Percentiles rank a stretch among this genome's conserved stretches.
Conservation (phyloP, 2,329 filamentous ascomycete species). For the Aspergillus ruber region DNA sequence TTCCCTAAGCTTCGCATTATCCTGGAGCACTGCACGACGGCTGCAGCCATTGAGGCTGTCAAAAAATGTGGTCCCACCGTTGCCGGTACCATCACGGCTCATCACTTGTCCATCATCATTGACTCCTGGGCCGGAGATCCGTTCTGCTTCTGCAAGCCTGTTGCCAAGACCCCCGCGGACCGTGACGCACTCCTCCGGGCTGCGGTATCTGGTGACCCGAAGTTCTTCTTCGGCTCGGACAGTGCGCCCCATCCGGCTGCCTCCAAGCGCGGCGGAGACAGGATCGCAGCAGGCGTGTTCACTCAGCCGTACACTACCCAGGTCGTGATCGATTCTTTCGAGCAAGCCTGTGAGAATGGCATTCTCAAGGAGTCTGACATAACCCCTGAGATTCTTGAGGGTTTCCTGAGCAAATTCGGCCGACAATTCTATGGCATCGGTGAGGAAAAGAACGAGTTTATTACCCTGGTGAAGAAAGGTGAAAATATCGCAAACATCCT, state of each 20-base stretch:
- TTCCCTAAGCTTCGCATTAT: constrained; percentile 59
- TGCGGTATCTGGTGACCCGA: constrained; percentile 48
- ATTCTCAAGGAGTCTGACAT: constrained; percentile 50
- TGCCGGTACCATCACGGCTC: constrained; percentile 65
- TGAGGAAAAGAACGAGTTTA: constrained; percentile 43
- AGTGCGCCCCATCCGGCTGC: constrained; percentile 59
- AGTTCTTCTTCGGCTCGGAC: constrained; percentile 66
- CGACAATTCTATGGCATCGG: constrained; percentile 52
- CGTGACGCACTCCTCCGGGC: constrained; percentile 65
- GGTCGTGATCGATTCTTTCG: constrained; percentile 53
- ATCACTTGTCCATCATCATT: constrained; percentile 74
- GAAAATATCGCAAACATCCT: constrained; percentile 51
- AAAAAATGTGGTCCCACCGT: constrained; percentile 70
- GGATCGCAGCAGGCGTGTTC: constrained; percentile 53
- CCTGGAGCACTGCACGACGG: constrained; percentile 82
- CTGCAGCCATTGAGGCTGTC: constrained; percentile 72
- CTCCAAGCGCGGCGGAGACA: constrained; percentile 50
- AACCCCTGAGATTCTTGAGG: constrained; percentile 48
- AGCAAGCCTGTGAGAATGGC: constrained; percentile 49
- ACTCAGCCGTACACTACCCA: constrained; percentile 56
- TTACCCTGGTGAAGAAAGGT: constrained; percentile 52
- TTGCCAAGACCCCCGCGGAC: constrained; percentile 66
- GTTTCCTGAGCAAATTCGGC: constrained; percentile 53
- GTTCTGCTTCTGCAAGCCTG: constrained; percentile 74
- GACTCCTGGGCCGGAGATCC: constrained; percentile 67